Conservation (phyloP, 2,329 filamentous ascomycete genomes). For the Lecanosticta acicola region DNA sequence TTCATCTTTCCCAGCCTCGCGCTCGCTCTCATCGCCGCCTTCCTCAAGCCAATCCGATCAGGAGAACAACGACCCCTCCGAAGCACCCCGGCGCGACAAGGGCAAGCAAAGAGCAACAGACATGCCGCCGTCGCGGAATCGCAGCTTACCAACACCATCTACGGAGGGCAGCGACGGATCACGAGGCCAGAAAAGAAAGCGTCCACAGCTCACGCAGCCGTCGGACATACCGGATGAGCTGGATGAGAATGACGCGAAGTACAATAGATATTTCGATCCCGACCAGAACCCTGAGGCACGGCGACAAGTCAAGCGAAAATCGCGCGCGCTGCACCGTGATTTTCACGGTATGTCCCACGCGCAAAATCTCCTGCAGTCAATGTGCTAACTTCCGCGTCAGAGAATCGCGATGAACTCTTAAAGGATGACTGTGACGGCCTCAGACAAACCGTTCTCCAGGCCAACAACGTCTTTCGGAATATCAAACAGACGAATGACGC, state of each 20-base stretch:
- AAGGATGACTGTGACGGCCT: conserved; percentile 55
- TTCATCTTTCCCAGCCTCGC: background rate
- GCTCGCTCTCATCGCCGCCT: background rate
- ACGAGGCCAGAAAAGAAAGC: conserved; percentile 26
- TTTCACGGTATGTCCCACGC: conserved; percentile 48
- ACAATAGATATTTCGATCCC: conserved; percentile 62
- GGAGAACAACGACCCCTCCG: conserved; percentile 37
- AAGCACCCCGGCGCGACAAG: conserved; percentile 34
- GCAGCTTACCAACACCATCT: conserved; percentile 35
- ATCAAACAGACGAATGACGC: conserved; percentile 83
- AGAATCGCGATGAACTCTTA: conserved; percentile 67
- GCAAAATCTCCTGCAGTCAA: too few relatives aligned
- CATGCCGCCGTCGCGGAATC: conserved; percentile 34
- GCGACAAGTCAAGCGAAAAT: conserved; percentile 61
- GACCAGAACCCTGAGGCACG: conserved; percentile 73
- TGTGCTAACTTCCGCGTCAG: conserved; percentile 38
- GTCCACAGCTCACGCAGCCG: conserved; percentile 13
- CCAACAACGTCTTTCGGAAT: conserved; percentile 57
- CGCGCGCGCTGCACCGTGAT: conserved; percentile 61
- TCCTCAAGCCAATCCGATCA: conserved; percentile 37
- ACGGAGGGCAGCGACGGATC: conserved; percentile 29
- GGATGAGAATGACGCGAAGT: conserved; percentile 26
- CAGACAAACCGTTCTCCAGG: conserved; percentile 23
- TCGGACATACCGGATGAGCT: conserved; percentile 13
- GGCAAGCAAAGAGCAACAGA: conserved; percentile 34